Conservation (phyloP, 768 basidiomycete species). For the Rhodotorula sphaerocarpa region DNA sequence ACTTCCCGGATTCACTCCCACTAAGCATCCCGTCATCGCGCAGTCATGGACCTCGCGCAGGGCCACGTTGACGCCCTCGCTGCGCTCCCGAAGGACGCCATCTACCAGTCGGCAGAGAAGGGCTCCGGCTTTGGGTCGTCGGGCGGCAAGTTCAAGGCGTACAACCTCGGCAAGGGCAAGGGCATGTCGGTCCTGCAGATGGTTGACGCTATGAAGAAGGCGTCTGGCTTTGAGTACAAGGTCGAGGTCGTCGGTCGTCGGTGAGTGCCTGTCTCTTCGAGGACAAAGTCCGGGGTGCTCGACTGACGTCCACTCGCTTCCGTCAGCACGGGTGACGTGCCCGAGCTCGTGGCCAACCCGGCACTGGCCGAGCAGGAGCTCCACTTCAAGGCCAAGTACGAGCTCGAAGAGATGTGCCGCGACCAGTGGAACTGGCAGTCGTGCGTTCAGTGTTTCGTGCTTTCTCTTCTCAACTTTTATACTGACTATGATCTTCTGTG, state of each 20-base stretch:
- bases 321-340: slow-evolving; percentile 89
- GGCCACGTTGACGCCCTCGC: slow-evolving; percentile 88
- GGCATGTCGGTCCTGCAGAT: slow-evolving; percentile 92
- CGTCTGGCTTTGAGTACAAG: slow-evolving; percentile 78
- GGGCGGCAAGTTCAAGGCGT: slow-evolving; percentile 68
- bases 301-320: too few relatives aligned
- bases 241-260: slow-evolving; percentile 82
- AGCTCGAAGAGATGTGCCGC: slow-evolving; percentile 83
- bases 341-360: slow-evolving; percentile 91
- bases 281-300: too few relatives aligned
- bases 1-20: neutral
- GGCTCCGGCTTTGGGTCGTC: slow-evolving; percentile 37
- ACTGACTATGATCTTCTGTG: neutral
- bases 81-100: slow-evolving; percentile 57
- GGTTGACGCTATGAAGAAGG: slow-evolving; percentile 84
- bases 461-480: neutral
- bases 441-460: neutral
- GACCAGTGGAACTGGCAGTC: slow-evolving; percentile 99
- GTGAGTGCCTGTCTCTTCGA: slow-evolving; percentile 49
- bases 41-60: slow-evolving; percentile 80
- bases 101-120: slow-evolving; percentile 25
- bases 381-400: slow-evolving; percentile 72
- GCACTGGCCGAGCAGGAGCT: slow-evolving; percentile 82
- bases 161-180: slow-evolving; percentile 89
- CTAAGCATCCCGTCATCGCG: neutral